phyloP scores from a whole-genome alignment of 176 grass and related monocot species.

The Elaeis guineensis region DNA sequence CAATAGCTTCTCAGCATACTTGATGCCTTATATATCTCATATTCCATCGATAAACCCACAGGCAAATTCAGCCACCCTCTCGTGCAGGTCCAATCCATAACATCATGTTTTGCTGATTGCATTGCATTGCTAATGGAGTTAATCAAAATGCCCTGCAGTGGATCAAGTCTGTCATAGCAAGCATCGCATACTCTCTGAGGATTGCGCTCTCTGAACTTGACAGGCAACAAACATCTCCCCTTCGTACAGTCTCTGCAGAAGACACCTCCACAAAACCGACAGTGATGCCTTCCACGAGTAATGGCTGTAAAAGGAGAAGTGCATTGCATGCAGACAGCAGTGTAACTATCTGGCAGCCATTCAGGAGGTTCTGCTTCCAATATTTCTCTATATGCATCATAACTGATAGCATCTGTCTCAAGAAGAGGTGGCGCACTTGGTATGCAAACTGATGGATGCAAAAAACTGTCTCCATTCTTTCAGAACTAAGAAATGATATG shows the following conservation, averaged over 20 bases:
- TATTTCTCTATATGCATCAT: slow-evolving; percentile 39
- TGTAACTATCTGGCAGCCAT: slow-evolving; percentile 77
- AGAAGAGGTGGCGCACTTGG: slow-evolving; percentile 71
- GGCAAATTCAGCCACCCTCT: slow-evolving; percentile 92
- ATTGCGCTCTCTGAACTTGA: slow-evolving; percentile 58
- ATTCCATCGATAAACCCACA: slow-evolving; percentile 79
- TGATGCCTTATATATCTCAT: slow-evolving; percentile 88
- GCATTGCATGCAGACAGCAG: slow-evolving; percentile 75
- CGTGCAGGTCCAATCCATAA: slow-evolving; percentile 83
- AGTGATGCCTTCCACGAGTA: slow-evolving; percentile 77
- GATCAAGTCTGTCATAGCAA: slow-evolving; percentile 87
- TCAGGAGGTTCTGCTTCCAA: slow-evolving; percentile 77
- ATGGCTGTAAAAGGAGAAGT: slow-evolving; percentile 53
- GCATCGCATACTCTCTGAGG: slow-evolving; percentile 85
- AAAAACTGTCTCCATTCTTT: slow-evolving; percentile 44
- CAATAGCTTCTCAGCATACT: slow-evolving; percentile 54
- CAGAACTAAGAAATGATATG: slow-evolving; percentile 63
- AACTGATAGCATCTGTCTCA: slow-evolving; percentile 44
- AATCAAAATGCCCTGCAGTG: slow-evolving; percentile 64
- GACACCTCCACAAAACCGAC: slow-evolving; percentile 81
- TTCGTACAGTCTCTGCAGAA: slow-evolving; percentile 74
- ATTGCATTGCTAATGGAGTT: slow-evolving; percentile 66
- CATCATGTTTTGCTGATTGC: slow-evolving; percentile 79
- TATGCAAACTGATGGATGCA: slow-evolving; percentile 68
- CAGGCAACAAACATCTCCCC: slow-evolving; percentile 62